A percentile compares a stretch with the other conserved stretches of the same genome.
Evolutionary conservation across 495 filamentous ascomycete genomes (phyloP).

Genomic region (Neurospora tetraspora): DNA sequence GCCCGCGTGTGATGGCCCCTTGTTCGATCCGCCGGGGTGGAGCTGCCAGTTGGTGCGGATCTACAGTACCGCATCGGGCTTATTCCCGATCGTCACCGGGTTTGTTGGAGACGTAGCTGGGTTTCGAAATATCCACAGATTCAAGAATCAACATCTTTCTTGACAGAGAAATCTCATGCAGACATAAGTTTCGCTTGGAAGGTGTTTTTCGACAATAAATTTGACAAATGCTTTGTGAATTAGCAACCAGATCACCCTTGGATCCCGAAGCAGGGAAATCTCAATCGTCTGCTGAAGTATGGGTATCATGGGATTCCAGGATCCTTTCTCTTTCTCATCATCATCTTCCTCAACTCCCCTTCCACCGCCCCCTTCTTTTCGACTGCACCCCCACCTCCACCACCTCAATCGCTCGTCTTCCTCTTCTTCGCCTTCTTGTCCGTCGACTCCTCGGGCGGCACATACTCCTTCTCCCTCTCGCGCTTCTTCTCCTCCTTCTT

Average conservation of each 20-base stretch:
- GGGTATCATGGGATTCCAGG: slow-evolving; percentile 21
- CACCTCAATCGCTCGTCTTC: slow-evolving; percentile 38
- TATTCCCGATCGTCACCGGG: neutral
- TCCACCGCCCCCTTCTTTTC: neutral
- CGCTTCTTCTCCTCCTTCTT: slow-evolving; percentile 85
- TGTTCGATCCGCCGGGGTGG: neutral
- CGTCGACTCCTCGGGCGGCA: slow-evolving; percentile 68
- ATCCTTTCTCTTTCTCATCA: slow-evolving; percentile 1
- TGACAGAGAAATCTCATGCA: neutral
- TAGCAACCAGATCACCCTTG: neutral
- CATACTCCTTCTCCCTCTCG: slow-evolving; percentile 73
- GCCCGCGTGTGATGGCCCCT: neutral
- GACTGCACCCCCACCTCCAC: neutral
- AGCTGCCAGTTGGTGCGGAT: neutral
- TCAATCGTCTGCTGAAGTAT: neutral
- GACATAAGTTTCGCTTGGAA: neutral
- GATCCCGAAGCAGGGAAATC: neutral
- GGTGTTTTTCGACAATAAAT: neutral
- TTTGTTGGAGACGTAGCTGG: neutral
- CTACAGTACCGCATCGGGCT: neutral
- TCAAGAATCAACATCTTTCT: neutral
- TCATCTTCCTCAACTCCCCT: neutral
- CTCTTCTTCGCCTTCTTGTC: slow-evolving; percentile 51
- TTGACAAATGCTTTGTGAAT: neutral
- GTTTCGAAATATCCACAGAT: neutral